phyloP scores from a whole-genome alignment of 108 stramenopile genomes.

The Fragilaria radians region DNA sequence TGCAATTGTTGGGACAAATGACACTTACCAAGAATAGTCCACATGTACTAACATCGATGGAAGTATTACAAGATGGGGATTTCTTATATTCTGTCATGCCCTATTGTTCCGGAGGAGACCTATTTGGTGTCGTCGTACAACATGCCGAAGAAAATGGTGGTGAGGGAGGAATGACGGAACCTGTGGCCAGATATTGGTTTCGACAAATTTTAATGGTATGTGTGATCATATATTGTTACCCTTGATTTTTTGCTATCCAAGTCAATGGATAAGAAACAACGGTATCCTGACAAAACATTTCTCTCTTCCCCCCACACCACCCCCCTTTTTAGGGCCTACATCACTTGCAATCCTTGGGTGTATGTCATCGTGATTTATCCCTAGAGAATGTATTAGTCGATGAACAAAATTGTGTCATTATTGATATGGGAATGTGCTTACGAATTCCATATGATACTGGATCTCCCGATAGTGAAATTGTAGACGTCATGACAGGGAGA shows the following conservation, averaged over 20 bases:
- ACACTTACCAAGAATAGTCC: slow-evolving; percentile 31
- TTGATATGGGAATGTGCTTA: slow-evolving; percentile 96
- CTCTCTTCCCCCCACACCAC: no score
- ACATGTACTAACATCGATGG: slow-evolving; percentile 63
- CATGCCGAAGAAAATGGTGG: slow-evolving; percentile 65
- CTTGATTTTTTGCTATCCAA: not conserved
- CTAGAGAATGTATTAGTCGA: slow-evolving; percentile 87
- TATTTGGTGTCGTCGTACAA: slow-evolving; percentile 81
- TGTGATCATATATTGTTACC: not conserved
- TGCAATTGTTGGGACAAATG: slow-evolving; percentile 63
- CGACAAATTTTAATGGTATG: slow-evolving; percentile 77
- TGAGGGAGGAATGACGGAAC: slow-evolving; percentile 77
- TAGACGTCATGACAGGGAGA: slow-evolving; percentile 50
- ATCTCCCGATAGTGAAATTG: slow-evolving; percentile 18
- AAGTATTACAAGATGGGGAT: slow-evolving; percentile 80
- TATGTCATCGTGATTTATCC: slow-evolving; percentile 89
- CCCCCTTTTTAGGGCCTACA: slow-evolving; percentile 51
- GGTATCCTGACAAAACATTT: no score
- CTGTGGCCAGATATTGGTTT: slow-evolving; percentile 83
- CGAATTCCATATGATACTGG: slow-evolving; percentile 80
- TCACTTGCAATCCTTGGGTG: slow-evolving; percentile 74
- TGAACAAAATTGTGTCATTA: slow-evolving; percentile 69
- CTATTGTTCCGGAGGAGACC: slow-evolving; percentile 82
- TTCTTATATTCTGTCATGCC: slow-evolving; percentile 86
- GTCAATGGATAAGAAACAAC: not conserved